Conservation (phyloP, 768 basidiomycete species). For the Termitomyces eurrhizus region DNA sequence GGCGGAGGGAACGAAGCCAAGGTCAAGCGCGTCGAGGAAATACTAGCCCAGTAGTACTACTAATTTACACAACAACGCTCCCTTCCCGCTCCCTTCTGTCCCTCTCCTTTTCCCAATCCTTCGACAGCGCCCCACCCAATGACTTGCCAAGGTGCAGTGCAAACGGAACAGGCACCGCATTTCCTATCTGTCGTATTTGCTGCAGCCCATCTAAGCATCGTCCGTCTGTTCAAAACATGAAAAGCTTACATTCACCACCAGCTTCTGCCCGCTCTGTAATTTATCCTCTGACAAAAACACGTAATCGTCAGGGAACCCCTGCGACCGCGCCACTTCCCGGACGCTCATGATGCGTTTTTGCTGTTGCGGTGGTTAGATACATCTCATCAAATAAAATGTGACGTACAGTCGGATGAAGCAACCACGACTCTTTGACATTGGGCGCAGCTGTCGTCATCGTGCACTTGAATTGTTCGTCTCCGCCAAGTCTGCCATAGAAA, state of each 20-base stretch:
- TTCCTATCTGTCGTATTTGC: constrained; percentile 78
- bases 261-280: constrained; percentile 21
- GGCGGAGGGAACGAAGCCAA: constrained; percentile 79
- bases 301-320: constrained; percentile 76
- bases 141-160: constrained; percentile 58
- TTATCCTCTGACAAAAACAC: constrained; percentile 48
- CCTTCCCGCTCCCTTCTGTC: constrained; percentile 36
- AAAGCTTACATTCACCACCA: constrained; percentile 49
- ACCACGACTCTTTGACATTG: constrained; percentile 39
- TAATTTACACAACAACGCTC: constrained; percentile 35
- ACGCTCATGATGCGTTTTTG: constrained; percentile 71
- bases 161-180: constrained; percentile 72
- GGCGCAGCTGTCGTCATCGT: constrained; percentile 57
- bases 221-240: neutral
- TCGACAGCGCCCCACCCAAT: constrained; percentile 39
- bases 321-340: constrained; percentile 66
- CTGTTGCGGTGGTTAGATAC: constrained; percentile 26
- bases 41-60: constrained; percentile 40
- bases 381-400: neutral
- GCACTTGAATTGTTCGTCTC: constrained; percentile 52
- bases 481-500: constrained; percentile 55
- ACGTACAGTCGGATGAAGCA: constrained; percentile 40
- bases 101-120: constrained; percentile 44
- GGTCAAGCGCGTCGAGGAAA: constrained; percentile 75
- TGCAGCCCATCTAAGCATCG: constrained; percentile 22